Conservation (phyloP, 768 basidiomycete genomes). For the Gymnopilus junonius region DNA sequence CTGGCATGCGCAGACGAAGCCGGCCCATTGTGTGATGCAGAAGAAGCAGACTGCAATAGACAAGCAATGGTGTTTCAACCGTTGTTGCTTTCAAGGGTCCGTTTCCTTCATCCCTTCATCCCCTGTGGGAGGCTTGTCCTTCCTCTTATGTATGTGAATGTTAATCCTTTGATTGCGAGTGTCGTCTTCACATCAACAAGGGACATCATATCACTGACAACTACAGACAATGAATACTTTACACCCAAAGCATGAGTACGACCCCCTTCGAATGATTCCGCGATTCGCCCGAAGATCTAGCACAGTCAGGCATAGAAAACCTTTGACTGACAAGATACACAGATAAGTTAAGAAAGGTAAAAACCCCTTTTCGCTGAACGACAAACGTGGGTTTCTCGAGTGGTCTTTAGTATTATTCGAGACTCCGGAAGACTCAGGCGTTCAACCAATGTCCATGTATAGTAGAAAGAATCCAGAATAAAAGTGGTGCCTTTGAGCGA, state of each 20-base stretch:
- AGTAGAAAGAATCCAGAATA: not conserved
- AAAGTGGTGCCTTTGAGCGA: not conserved
- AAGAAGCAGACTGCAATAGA: too few species aligned
- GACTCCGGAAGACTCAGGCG: not conserved
- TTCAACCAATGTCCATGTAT: not conserved
- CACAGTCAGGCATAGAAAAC: not conserved
- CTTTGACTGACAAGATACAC: not conserved
- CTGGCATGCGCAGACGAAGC: too few species aligned
- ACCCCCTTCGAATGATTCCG: not conserved
- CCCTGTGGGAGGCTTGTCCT: too few species aligned
- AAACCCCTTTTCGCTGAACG: not conserved
- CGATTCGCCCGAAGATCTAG: slow-evolving; percentile 4
- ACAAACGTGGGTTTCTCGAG: not conserved
- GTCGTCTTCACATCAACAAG: not conserved
- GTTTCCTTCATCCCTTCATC: too few species aligned
- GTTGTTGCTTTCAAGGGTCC: too few species aligned
- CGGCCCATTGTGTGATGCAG: too few species aligned
- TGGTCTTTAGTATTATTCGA: not conserved
- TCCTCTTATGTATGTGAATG: too few species aligned
- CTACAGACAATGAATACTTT: not conserved
- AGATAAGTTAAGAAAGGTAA: not conserved
- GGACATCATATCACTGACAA: not conserved
- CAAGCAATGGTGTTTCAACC: too few species aligned
- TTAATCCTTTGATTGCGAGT: too few species aligned
- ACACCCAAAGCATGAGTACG: not conserved